phyloP scores from a whole-genome alignment of 2,329 filamentous ascomycete species.

The Claviceps cyperi region DNA sequence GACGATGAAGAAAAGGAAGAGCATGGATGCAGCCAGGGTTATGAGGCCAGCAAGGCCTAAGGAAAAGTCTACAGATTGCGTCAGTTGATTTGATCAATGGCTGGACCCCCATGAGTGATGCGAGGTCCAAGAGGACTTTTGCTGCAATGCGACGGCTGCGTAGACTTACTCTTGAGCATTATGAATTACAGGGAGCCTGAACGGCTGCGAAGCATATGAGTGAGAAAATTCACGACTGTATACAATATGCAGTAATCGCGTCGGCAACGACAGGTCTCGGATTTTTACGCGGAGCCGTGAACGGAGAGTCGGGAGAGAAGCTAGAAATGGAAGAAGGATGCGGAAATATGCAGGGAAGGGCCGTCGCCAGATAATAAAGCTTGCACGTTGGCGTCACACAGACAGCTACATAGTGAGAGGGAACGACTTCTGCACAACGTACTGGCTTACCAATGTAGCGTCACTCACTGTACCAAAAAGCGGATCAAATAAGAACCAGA shows the following conservation, averaged over 20 bases:
- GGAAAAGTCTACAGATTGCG: constrained; percentile 19
- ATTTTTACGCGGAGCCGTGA: neutral
- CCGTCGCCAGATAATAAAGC: constrained; percentile 2
- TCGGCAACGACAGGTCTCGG: too few species aligned
- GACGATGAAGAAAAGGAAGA: constrained; percentile 45
- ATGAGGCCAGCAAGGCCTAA: constrained; percentile 30
- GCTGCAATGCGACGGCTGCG: too few species aligned
- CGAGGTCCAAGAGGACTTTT: too few species aligned
- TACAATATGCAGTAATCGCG: too few species aligned
- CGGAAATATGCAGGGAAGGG: neutral
- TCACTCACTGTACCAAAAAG: too few species aligned
- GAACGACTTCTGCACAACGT: too few species aligned
- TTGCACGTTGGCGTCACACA: neutral
- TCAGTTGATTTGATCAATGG: neutral
- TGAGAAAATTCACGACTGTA: neutral
- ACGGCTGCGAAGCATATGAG: neutral
- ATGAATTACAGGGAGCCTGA: constrained; percentile 1
- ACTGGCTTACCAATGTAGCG: too few species aligned
- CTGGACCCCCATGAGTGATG: neutral
- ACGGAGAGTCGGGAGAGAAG: neutral
- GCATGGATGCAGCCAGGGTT: constrained; percentile 35
- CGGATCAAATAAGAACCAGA: too few species aligned
- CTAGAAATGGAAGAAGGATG: neutral
- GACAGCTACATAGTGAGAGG: too few species aligned
- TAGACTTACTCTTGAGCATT: constrained; percentile 9